Base-by-base conservation (phyloP, 306 rosid species). In the Quillaja saponaria region DNA sequence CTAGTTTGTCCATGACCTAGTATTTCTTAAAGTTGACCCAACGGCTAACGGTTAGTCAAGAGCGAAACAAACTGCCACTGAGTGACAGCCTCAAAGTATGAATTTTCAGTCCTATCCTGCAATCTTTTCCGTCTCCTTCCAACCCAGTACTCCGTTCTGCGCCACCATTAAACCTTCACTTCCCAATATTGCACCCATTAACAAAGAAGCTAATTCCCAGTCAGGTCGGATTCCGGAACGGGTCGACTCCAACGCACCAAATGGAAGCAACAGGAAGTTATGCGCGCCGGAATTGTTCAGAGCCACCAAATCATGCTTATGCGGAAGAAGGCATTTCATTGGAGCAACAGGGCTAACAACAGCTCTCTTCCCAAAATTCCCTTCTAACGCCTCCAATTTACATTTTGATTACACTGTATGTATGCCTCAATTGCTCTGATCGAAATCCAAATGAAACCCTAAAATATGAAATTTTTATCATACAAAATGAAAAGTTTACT, bases 321-420 rank as follows among this genome's bases (percentile, higher is more conserved):
- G 91, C 44, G 81, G 95, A 76, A 81, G 89, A 73, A 76, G 95
- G 66, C 87, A 79, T 40, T 78, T 91, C 75, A 52, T 80, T 6
- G 80, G 66, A 78, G 82, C 79, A 28, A 73, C 88, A 31, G 42
- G 87, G 8, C 13, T 68, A 31, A 67, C 67, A 19, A 51, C 84
- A 19, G 14, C 97, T 5, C 66, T 72, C 25, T 52, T 84, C 66
- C 90, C 84, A 8, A 45, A 75, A 40, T 69, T 28, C 59, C 64
- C 85, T 42, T 63, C 86, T 14, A 47, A 8, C 13, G 92, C 87
- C 48, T 75, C 78, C 55, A 21, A 67, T 61, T 69, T 73, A 12
- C 58, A 18, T 20, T 63, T 81, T n/a, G 87, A 80, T 63, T 88
- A 84, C 73, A 45, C 56, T 11, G 98, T 88, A 60, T 16, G 55